Percentiles rank a stretch among this genome's conserved stretches.
phyloP scores from a whole-genome alignment of 257 asterid species.

The Solanum habrochaites region DNA sequence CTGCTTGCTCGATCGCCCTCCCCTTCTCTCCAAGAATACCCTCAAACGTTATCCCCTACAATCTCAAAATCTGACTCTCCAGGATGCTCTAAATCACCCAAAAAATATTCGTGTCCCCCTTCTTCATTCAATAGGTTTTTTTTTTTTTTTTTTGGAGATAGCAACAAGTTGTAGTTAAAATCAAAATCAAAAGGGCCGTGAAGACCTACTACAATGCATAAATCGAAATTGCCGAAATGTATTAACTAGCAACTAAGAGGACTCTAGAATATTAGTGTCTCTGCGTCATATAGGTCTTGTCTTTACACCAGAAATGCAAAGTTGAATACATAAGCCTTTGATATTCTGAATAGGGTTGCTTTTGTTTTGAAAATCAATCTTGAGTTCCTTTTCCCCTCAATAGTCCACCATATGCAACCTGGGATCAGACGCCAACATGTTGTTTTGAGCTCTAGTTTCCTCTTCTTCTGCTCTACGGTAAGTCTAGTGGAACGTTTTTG shows the following conservation, averaged over 20 bases:
- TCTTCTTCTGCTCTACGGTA: not conserved
- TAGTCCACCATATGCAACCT: not conserved
- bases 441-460: not conserved
- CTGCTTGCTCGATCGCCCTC: too few relatives aligned
- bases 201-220: not conserved
- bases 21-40: too few relatives aligned
- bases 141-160: not conserved
- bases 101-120: not conserved
- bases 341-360: not conserved
- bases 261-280: not conserved
- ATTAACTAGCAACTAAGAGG: not conserved
- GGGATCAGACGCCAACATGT: not conserved
- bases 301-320: not conserved
- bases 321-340: too few relatives aligned
- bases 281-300: not conserved
- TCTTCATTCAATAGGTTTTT: not conserved
- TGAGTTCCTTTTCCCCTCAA: not conserved
- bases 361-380: not conserved
- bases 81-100: not conserved
- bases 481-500: not conserved
- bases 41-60: not conserved
- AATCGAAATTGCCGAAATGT: not conserved
- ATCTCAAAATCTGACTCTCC: not conserved
- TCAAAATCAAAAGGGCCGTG: not conserved
- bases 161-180: not conserved